Base-by-base conservation (phyloP, 306 rosid species). In the Canavalia gladiata region DNA sequence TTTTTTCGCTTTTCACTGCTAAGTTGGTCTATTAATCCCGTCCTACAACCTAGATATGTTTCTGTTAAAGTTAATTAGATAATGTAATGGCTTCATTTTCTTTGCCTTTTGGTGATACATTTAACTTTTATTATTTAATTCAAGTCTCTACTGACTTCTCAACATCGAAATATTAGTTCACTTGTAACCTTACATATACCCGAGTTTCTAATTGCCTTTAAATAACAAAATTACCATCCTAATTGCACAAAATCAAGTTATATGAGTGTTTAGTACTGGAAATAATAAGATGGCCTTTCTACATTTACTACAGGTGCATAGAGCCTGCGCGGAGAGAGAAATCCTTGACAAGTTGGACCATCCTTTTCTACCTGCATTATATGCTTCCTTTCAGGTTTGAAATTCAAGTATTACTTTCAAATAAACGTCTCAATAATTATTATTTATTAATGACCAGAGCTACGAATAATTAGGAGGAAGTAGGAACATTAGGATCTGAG, bases 291-390 rank as follows among this genome's bases (percentile, higher is more conserved):
- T 79, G 60, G 58, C 41, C 30, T 47, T 68, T 45, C 31, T 82
- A 56, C 74, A 63, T 75, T 72, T 82, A 65, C 56, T 57, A 28
- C 87, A 95, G 99, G 99, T 93, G 85, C 99, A 95, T 78, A 91
- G 99, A 88, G 98, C 97, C 83, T 95, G 99, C 76, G 91, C 93
- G 18, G 99, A 95, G 84, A 93, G 99, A 82, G 96, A 95, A 86
- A 93, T 95, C 80, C 99, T 95, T 2, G 99, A 93, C 87, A 85
- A 86, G 93, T 86, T 95, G 93, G 99, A 95, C 80, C 99, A 95
- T 79, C 99, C 99, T 85, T 95, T 95, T 87, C 92, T 95, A 56
- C 99, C 98, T 7, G 97, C 96, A 68, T 72, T 95, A 54, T 95
- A 95, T 82, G 99, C 99, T 72, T 95, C 99, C 42, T 95, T 95